Evolutionary conservation across 441 rosid species (phyloP), one percentile per base, ranked within the genome.

Genomic region (Lagerstroemia fauriei): DNA sequence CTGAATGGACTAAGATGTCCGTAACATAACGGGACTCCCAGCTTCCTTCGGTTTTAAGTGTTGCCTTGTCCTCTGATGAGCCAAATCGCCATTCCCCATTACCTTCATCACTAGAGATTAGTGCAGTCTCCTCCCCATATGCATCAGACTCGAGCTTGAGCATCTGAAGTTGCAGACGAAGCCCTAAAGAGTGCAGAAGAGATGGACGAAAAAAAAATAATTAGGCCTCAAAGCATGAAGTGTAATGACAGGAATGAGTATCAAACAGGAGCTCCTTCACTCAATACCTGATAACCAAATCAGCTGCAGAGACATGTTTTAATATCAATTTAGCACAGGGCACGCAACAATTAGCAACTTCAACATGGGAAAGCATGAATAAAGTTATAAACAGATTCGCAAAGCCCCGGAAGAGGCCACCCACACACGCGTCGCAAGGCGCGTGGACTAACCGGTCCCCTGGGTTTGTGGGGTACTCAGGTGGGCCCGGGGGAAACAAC

Each of bases 101-200:
- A 12, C 92, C 96, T 77, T 92, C 96, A 72, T 94, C 97, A 57
- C 92, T 90, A 20, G 96, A 91, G 86, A 92, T 72, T 8, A 88
- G 85, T 91, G 90, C 87, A 73, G 85, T 83, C 79, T 94, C 94
- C 84, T 93, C 98, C 12, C 80, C 86, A 69, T 93, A 91, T 78
- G 91, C 77, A 72, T 91, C 93, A 32, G 98, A 92, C 87, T 92
- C 98, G 75, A 89, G 87, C 84, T 93, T 97, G 50, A 97, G 95
- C 29, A 95, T 92, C 82, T 95, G 92, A 81, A 97, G 97, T 88
- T 95, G 99, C 96, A 89, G 87, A 75, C 98, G 89, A 63, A 97
- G 99, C 70, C 98, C 99, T 97, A 61, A 50, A 84, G 59, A 76
- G 80, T 16, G 59, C 59, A 53, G 59, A 53, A 53, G 59, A 13